These are phyloP conservation scores for Leishmania mexicana DNA, from an alignment of 208 protist species.

Conservation along the genomic window DNA sequence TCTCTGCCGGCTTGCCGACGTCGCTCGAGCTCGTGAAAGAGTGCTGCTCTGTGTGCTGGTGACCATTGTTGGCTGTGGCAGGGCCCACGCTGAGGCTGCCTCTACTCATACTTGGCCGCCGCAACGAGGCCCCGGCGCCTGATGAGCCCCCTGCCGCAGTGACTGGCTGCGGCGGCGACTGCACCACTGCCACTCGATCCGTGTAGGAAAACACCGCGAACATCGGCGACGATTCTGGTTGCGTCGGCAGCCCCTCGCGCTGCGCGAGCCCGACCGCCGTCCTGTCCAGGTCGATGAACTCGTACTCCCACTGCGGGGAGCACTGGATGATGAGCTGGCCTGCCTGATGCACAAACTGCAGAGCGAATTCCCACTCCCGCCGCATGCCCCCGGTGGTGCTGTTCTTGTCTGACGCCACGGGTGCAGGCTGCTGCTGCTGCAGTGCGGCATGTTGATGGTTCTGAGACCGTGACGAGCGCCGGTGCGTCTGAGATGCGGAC, in stretches of 20 bases:
- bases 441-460: background rate
- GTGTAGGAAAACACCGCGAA: slow-evolving; percentile 58
- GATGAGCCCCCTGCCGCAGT: background rate
- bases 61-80: background rate
- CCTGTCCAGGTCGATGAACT: slow-evolving; percentile 80
- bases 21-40: background rate
- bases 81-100: background rate
- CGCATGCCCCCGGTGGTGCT: slow-evolving; percentile 68
- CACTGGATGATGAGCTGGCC: slow-evolving; percentile 72
- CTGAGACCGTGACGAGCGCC: background rate
- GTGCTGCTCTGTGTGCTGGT: background rate
- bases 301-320: slow-evolving; percentile 77
- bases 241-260: slow-evolving; percentile 1
- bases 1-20: slow-evolving; percentile 3
- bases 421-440: background rate
- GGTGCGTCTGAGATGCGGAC: background rate
- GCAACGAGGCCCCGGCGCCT: background rate
- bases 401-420: background rate
- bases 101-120: background rate
- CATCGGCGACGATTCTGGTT: slow-evolving; percentile 24
- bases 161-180: background rate
- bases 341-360: slow-evolving; percentile 69
- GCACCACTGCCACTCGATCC: slow-evolving; percentile 54
- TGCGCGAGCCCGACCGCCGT: slow-evolving; percentile 30
- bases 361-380: slow-evolving; percentile 88